Evolutionary conservation across 257 asterid species (phyloP), one percentile per base, ranked within the genome.

Genomic region (Misopates orontium): DNA sequence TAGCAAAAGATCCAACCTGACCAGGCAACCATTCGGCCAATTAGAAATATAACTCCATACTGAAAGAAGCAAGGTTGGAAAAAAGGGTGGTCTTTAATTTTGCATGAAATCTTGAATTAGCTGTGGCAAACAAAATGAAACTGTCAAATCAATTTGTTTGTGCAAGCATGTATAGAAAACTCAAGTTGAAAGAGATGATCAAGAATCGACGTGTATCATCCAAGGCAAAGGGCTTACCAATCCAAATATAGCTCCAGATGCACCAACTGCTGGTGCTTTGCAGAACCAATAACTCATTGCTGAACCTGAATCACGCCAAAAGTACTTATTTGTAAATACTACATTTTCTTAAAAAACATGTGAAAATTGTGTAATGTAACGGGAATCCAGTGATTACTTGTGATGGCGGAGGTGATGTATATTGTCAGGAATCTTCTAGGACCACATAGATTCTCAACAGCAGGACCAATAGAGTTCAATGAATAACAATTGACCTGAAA

Each of bases 221-320:
- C 41, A 45, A 55, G 59, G 65, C 52, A 47, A 77, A 70, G 68
- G 64, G 68, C 79, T 84, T 77, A 91, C 98, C 78, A 91, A 72
- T 82, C 98, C 96, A 71, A 82, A 91, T 53, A 89, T 87, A 70
- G 98, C 98, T 67, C 98, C 95, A 0, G 96, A 87, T 72, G 98
- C 95, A 59, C 96, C 98, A 63, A 89, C 95, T n/a, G 98, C 85
- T 59, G 98, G 87, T 69, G 86, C 79, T 77, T 78, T 87, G 67
- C 80, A 79, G 67, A 87, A 75, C 85, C 84, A 75, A 79, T 91
- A 89, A 70, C 96, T 91, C 91, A 78, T 75, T 62, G 87, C 75
- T 56, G 95, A 78, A 84, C 96, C 96, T 91, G 84, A 79, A 71
- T 41, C 69, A 66, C 12, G 23, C 63, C 73, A 41, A 75, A 73